Evolutionary conservation across 129 eudicot genomes (phyloP).

Genomic region (Lactuca sativa): DNA sequence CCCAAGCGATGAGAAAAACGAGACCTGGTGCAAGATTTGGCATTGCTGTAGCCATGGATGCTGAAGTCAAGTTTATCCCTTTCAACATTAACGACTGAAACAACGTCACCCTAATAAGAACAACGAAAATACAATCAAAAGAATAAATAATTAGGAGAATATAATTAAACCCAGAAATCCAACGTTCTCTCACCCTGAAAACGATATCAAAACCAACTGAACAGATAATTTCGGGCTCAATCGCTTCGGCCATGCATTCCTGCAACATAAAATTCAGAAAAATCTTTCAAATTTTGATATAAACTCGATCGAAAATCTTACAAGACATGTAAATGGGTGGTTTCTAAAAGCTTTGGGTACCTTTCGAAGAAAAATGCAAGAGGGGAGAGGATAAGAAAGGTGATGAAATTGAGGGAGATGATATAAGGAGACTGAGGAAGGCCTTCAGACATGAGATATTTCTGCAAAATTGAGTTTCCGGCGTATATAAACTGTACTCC

Average conservation of each 20-base stretch:
- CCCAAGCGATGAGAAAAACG: constrained; percentile 66
- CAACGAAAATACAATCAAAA: background rate
- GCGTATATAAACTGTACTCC: constrained; percentile 57
- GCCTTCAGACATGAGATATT: constrained; percentile 54
- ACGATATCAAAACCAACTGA: constrained; percentile 55
- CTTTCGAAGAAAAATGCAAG: constrained; percentile 52
- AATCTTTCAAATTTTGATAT: background rate
- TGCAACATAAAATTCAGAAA: constrained; percentile 29
- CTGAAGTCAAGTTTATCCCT: constrained; percentile 61
- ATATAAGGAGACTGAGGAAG: constrained; percentile 49
- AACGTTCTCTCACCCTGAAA: constrained; percentile 47
- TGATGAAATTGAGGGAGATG: constrained; percentile 48
- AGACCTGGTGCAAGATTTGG: constrained; percentile 80
- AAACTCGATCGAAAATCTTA: background rate
- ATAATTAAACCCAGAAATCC: background rate
- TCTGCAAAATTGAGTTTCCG: constrained; percentile 45
- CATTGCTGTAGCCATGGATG: constrained; percentile 78
- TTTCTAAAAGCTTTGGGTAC: constrained; percentile 18
- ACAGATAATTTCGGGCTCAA: constrained; percentile 35
- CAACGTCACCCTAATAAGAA: constrained; percentile 57
- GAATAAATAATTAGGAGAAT: background rate
- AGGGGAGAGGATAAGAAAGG: constrained; percentile 60
- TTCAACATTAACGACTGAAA: constrained; percentile 50
- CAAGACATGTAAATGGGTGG: background rate
- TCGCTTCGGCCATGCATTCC: constrained; percentile 56